phyloP scores from a whole-genome alignment of 2,329 filamentous ascomycete genomes.

The Nannizzia gypsea region DNA sequence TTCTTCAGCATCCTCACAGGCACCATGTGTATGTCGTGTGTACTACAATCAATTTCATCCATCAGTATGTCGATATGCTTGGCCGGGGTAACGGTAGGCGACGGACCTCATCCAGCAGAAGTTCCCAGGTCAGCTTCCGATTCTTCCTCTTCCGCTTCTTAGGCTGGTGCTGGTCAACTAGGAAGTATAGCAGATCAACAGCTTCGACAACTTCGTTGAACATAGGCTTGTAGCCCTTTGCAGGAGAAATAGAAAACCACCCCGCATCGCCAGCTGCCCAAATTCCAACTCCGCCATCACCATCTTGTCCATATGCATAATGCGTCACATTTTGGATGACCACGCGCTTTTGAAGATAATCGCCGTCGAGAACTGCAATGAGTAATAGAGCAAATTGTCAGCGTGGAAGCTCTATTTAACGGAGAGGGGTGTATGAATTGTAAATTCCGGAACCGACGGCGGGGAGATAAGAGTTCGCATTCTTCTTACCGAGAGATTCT shows the following conservation, averaged over 20 bases:
- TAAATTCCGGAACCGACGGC: constrained; percentile 6
- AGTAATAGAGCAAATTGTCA: neutral
- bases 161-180: constrained; percentile 45
- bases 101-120: constrained; percentile 32
- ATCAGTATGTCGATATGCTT: neutral
- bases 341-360: constrained; percentile 33
- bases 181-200: constrained; percentile 48
- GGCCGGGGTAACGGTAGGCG: neutral
- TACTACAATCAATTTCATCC: constrained; percentile 22
- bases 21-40: constrained; percentile 31
- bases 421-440: neutral
- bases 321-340: constrained; percentile 39
- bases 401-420: neutral
- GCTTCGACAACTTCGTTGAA: constrained; percentile 48
- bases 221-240: constrained; percentile 40
- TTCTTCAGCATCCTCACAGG: constrained; percentile 35
- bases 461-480: neutral
- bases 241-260: constrained; percentile 49
- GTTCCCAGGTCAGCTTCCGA: constrained; percentile 28
- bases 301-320: constrained; percentile 40
- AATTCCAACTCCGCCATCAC: constrained; percentile 45
- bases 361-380: constrained; percentile 27
- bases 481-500: constrained; percentile 29
- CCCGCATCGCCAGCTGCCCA: constrained; percentile 53
- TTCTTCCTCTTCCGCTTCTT: constrained; percentile 25